These are phyloP conservation scores for Leccinum boreale DNA, from an alignment of 768 basidiomycete species.

Conservation along the genomic window DNA sequence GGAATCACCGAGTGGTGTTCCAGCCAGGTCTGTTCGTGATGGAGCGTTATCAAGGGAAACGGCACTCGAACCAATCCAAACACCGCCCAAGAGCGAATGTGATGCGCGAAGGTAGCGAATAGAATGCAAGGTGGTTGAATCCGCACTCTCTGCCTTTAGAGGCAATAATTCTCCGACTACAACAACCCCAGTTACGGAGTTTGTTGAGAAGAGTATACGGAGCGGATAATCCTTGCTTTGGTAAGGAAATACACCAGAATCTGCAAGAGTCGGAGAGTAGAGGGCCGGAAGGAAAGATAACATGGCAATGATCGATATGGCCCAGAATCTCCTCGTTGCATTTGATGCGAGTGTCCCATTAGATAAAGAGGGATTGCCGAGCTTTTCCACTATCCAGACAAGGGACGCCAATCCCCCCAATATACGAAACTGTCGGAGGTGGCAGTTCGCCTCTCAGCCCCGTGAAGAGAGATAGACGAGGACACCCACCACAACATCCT, in stretches of 20 bases:
- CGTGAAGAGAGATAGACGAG: not conserved
- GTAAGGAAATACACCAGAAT: slow-evolving; percentile 49
- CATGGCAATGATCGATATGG: slow-evolving; percentile 25
- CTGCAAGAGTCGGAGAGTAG: slow-evolving; percentile 55
- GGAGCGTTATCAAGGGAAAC: slow-evolving; percentile 40
- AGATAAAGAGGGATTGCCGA: not conserved
- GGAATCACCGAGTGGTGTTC: slow-evolving; percentile 63
- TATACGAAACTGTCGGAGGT: slow-evolving; percentile 19
- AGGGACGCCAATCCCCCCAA: slow-evolving; percentile 19
- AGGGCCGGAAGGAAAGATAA: slow-evolving; percentile 39
- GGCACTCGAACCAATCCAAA: slow-evolving; percentile 67
- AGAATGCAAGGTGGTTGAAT: slow-evolving; percentile 40
- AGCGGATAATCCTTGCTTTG: slow-evolving; percentile 52
- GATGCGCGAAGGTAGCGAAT: slow-evolving; percentile 60
- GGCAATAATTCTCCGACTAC: slow-evolving; percentile 73
- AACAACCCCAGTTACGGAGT: slow-evolving; percentile 77
- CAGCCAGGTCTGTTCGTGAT: slow-evolving; percentile 48
- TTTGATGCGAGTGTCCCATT: not conserved
- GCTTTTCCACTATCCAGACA: slow-evolving; percentile 11
- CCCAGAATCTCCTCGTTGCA: slow-evolving; percentile 9
- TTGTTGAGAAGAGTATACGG: slow-evolving; percentile 62
- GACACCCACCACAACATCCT: slow-evolving; percentile 21
- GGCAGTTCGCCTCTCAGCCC: slow-evolving; percentile 1
- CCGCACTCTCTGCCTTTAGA: slow-evolving; percentile 28
- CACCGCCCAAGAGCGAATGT: slow-evolving; percentile 67